Conservation (phyloP, 2,329 filamentous ascomycete genomes). For the Aspergillus pseudonomiae region DNA sequence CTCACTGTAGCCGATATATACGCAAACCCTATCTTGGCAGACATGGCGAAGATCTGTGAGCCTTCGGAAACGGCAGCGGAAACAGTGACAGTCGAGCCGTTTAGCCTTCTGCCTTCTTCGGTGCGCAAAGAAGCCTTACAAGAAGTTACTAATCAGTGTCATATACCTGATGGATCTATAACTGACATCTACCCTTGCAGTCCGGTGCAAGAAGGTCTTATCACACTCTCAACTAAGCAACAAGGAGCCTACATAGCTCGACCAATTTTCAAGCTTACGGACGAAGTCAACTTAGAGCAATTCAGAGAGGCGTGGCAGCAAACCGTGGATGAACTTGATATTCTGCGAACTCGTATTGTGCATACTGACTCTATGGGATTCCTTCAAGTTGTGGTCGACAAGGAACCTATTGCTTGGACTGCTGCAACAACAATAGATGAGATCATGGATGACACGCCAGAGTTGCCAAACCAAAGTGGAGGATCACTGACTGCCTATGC, state of each 20-base stretch:
- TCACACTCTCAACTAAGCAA: constrained; percentile 53
- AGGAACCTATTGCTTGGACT: constrained; percentile 40
- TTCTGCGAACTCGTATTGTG: constrained; percentile 53
- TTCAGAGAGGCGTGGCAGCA: constrained; percentile 54
- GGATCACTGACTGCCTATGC: constrained; percentile 38
- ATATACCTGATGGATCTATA: constrained; percentile 32
- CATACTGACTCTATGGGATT: constrained; percentile 42
- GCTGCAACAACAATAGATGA: constrained; percentile 30
- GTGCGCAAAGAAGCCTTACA: constrained; percentile 26
- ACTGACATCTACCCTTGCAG: constrained; percentile 49
- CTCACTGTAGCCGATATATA: constrained; percentile 51
- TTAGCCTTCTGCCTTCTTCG: constrained; percentile 32
- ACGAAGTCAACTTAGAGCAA: constrained; percentile 41
- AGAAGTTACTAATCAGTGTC: constrained; percentile 36
- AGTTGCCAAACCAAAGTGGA: constrained; percentile 39
- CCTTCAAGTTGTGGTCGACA: constrained; percentile 45
- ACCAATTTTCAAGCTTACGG: constrained; percentile 45
- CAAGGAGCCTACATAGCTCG: constrained; percentile 54
- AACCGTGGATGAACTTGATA: constrained; percentile 48
- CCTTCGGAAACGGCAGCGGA: not conserved
- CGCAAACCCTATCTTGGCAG: constrained; percentile 44
- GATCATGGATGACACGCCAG: constrained; percentile 27
- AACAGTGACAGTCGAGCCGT: constrained; percentile 24
- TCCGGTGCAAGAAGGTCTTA: constrained; percentile 48
- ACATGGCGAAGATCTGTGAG: constrained; percentile 44